Base-by-base conservation (phyloP, 371 early-diverging fungal species). In the Saksenaea oblongispora region DNA sequence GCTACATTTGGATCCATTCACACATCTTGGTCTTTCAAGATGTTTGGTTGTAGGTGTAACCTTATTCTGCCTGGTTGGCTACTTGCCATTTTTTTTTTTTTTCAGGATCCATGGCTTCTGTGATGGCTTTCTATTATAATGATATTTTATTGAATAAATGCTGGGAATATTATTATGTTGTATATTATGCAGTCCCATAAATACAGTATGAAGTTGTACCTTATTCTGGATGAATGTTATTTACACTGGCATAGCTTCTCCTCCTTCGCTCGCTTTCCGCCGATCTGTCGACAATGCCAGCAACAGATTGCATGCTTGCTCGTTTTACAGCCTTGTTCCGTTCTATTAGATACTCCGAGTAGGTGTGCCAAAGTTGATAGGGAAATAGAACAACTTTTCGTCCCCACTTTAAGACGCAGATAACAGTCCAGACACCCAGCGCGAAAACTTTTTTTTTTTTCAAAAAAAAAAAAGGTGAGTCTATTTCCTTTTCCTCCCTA, bases 381-480 rank as follows among this genome's bases (percentile, higher is more conserved):
- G 80, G 80, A 60, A 80, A 80, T 17, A 70, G 17, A 3, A 80
- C 26, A 0, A 77, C 66, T 11, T 65, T 73, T 36, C 74, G 71
- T 15, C 65, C 66, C 69, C 64, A 70, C 66, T 75, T 75, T 24
- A 80, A n/a, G 7, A 65, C 53, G n/a, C 75, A 77, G 47, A 80
- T 80, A 7, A 80, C 58, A n/a, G 73, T 70, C 80, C 80, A 80
- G 9, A 80, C 74, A n/a, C 63, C 51, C 26, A 80, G 58, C 4
- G 80, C 80, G 56, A 70, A 75, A 9, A 72, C 80, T 80, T 62
- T 5, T n/a, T n/a, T n/a, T n/a, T n/a, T n/a, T n/a, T n/a, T n/a
- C n/a, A n/a, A n/a, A n/a, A 11, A 36, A 34, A 37, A 41, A 7
- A 18, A 7, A 18, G 8, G 34, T 41, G 34, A 35, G 15, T 61